Evolutionary conservation across 768 basidiomycete species (phyloP).

Genomic region (Lentinula sp.): DNA sequence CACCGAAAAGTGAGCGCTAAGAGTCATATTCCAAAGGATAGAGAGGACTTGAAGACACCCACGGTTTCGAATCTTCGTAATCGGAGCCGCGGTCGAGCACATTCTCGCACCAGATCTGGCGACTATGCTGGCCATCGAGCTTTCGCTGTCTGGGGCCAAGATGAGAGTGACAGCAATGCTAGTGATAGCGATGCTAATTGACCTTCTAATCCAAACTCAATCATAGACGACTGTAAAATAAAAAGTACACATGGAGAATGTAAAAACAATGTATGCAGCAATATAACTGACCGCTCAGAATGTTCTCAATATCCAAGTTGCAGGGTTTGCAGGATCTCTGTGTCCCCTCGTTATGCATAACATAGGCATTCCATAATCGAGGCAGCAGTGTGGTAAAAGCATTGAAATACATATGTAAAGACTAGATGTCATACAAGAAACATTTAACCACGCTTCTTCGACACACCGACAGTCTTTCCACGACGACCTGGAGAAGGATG

Average conservation of each 20-base stretch:
- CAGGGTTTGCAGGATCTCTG: no score
- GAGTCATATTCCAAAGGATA: conserved; percentile 55
- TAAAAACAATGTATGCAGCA: background rate
- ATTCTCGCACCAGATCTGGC: conserved; percentile 29
- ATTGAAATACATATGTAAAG: background rate
- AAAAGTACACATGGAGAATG: background rate
- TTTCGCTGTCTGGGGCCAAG: conserved; percentile 85
- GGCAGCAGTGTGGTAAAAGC: background rate
- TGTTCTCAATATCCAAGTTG: no score
- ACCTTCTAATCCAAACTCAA: background rate
- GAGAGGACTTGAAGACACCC: conserved; percentile 56
- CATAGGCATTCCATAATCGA: conserved; percentile 2
- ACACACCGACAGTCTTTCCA: conserved; percentile 94
- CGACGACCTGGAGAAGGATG: conserved; percentile 61
- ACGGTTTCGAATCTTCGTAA: conserved; percentile 36
- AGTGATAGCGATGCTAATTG: conserved; percentile 55
- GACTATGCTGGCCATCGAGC: conserved; percentile 43
- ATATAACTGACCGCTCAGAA: background rate
- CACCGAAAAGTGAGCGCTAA: conserved; percentile 32
- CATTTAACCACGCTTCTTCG: conserved; percentile 71
- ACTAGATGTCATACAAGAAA: background rate
- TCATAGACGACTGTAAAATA: background rate
- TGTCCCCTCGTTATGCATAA: background rate
- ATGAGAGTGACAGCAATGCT: conserved; percentile 81
- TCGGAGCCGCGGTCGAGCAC: conserved; percentile 21